Base-by-base conservation (phyloP, 2,329 filamentous ascomycete genomes). In the Clarireedia homoeocarpa region DNA sequence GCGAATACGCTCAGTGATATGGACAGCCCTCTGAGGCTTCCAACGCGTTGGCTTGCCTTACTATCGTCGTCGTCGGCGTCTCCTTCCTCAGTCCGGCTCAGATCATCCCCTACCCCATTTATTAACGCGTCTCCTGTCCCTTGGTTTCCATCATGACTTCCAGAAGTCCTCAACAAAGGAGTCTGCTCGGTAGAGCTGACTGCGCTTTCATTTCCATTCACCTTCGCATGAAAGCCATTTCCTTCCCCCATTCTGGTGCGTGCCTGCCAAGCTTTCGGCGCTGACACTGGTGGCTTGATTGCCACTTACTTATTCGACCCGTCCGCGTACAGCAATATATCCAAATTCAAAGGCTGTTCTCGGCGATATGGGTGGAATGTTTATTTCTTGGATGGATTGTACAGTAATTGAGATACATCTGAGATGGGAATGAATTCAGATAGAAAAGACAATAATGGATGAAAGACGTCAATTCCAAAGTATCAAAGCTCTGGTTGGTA, bases 1-100 rank as follows among this genome's bases (percentile, higher is more conserved):
- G 77, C 66, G 65, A 79, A 81, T 62, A 82, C 73, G 60, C 77
- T 82, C 44, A 76, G 59, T 14, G 77, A 71, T 53, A 85, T 78
- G 45, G 76, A 72, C 2, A 73, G 44, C 6, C 68, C 74, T 49
- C 78, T 61, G 9, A 49, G 20, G 6, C 38, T 60, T 23, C 64
- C 63, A 53, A 69, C 65, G 2, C 63, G 57, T 49, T 67, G 65
- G 52, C 66, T 69, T n/a, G 66, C 61, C 47, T 58, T 62, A 57
- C 64, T 40, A 62, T 70, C 61, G 66, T 73, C 42, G 62, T 65
- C 59, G 70, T 67, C 62, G 9, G 30, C 24, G 50, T 50, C 45
- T 7, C 36, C 51, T n/a, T 23, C 27, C 27, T 44, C 20, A 48
- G 30, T 12, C 10, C 20, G 56, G 5, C 45, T 50, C 15, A 27